phyloP scores from a whole-genome alignment of 495 filamentous ascomycete species.

The Aspergillus cristatus region DNA sequence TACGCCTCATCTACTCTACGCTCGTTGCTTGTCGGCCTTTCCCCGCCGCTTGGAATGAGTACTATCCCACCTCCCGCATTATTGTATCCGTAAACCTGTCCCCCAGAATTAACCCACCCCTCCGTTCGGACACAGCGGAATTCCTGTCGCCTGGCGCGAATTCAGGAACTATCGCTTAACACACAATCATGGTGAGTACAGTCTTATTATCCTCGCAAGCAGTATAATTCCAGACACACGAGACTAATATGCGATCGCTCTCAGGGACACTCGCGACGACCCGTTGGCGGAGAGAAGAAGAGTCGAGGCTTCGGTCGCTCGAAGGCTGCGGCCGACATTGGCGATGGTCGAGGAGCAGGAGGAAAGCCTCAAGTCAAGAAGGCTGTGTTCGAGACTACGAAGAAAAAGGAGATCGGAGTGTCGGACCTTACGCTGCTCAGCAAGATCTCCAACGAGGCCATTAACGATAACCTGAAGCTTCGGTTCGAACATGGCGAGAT shows the following conservation, averaged over 20 bases:
- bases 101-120: too few relatives aligned
- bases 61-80: too few relatives aligned
- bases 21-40: too few relatives aligned
- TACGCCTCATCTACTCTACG: too few relatives aligned
- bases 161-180: constrained; percentile 20
- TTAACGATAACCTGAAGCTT: constrained; percentile 98
- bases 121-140: constrained; percentile 2
- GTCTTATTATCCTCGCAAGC: neutral
- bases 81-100: too few relatives aligned
- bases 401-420: constrained; percentile 99
- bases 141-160: constrained; percentile 25
- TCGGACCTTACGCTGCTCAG: constrained; percentile 95
- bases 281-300: constrained; percentile 40
- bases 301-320: constrained; percentile 38
- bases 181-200: constrained; percentile 25
- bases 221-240: neutral
- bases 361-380: constrained; percentile 75
- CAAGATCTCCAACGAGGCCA: constrained; percentile 97
- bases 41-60: constrained; percentile 10
- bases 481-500: constrained; percentile 95
- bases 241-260: constrained; percentile 2
- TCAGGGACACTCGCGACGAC: constrained; percentile 43
- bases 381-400: constrained; percentile 86
- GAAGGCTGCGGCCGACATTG: constrained; percentile 36
- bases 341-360: constrained; percentile 36